Base-by-base conservation (phyloP, 192 early-diverging fungal genomes). In the Entophlyctis helioformis region DNA sequence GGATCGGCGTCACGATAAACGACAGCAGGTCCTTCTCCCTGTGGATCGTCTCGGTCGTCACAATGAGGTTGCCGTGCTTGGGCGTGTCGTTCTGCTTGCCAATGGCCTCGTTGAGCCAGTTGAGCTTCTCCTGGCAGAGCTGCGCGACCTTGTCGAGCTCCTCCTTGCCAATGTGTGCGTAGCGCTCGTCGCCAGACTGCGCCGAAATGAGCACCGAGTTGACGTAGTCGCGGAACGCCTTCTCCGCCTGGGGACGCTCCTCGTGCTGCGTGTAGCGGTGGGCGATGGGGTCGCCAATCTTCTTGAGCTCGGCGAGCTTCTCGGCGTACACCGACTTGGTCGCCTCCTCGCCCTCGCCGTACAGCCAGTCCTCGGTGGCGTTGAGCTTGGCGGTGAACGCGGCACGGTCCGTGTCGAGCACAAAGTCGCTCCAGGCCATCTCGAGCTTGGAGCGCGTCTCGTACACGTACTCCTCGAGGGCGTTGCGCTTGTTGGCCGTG, bases 391-490 rank as follows among this genome's bases (percentile, higher is more conserved):
- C 44, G 44, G 77, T 58, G 63, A 92, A 90, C 43, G 64, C 57
- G 12, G 78, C 74, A 58, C 84, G 78, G 57, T 80, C 73, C 18
- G 55, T 51, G 35, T 84, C 83, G 56, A 82, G 68, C 26, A 89
- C 66, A 64, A 74, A 98, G 3, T 80, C 79, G 37, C 62, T 55
- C 69, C 81, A 88, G 23, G 79, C 68, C 50, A 67, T 63, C 41
- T 86, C 84, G 26, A 91, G 59, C 83, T 94, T 91, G 59, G 69
- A 66, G 39, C 94, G 85, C 44, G 83, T 86, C 23, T 96, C 86
- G 64, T 98, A 98, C 23, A 95, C 87, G 70, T 98, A 98, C 72
- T 98, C 94, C 66, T 98, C 94, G 40, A 98, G 80, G 35, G 81
- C 75, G 68, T 98, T 98, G 67, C 89, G 87, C 62, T 78, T 80